phyloP scores from a whole-genome alignment of 495 filamentous ascomycete genomes.

The Wilcoxina mikolae region DNA sequence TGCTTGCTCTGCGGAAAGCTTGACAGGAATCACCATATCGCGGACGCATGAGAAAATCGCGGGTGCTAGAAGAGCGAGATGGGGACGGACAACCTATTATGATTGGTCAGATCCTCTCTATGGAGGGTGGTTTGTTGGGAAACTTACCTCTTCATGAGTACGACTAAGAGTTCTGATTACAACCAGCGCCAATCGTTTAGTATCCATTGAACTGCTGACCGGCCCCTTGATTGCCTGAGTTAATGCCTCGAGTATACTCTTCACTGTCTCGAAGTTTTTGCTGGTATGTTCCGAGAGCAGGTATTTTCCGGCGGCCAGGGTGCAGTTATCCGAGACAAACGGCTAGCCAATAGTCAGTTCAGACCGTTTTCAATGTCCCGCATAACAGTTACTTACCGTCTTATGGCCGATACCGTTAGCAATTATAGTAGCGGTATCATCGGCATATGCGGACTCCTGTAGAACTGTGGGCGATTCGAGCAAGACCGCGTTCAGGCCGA shows the following conservation, averaged over 20 bases:
- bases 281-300: slow-evolving; percentile 47
- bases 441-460: slow-evolving; percentile 44
- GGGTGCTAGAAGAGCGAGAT: slow-evolving; percentile 60
- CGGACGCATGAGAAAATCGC: slow-evolving; percentile 82
- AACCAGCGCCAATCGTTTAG: slow-evolving; percentile 75
- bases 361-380: slow-evolving; percentile 10
- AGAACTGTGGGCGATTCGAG: slow-evolving; percentile 59
- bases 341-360: slow-evolving; percentile 35
- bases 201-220: slow-evolving; percentile 57
- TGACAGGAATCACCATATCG: slow-evolving; percentile 89
- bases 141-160: slow-evolving; percentile 44
- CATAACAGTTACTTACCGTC: slow-evolving; percentile 39
- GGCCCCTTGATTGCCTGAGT: slow-evolving; percentile 53
- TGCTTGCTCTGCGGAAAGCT: slow-evolving; percentile 84
- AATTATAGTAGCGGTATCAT: slow-evolving; percentile 59
- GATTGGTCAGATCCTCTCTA: slow-evolving; percentile 5
- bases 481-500: slow-evolving; percentile 78
- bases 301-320: slow-evolving; percentile 91
- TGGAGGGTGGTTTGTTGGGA: slow-evolving; percentile 1
- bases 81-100: slow-evolving; percentile 47
- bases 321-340: slow-evolving; percentile 74
- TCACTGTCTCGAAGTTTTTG: slow-evolving; percentile 54
- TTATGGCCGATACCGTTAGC: slow-evolving; percentile 64
- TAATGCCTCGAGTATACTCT: slow-evolving; percentile 63
- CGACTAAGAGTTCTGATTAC: slow-evolving; percentile 74